A percentile compares a stretch with the other conserved stretches of the same genome.
Conservation (phyloP, 192 early-diverging fungal genomes). For the Umbelopsis vinacea region DNA sequence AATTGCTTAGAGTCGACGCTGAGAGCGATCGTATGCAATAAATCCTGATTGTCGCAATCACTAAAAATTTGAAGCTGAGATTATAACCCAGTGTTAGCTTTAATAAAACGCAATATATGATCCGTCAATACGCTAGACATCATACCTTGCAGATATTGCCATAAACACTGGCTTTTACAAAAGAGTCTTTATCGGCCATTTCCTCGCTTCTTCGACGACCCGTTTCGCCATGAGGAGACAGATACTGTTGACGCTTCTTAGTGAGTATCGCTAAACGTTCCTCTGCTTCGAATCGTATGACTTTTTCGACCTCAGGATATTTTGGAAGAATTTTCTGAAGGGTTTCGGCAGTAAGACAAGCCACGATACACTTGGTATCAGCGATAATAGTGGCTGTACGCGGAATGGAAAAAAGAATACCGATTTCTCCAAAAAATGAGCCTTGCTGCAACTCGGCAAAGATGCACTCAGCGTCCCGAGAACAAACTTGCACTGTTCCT, state of each 20-base stretch:
- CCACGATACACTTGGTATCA: conserved; percentile 66
- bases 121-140: too few species aligned
- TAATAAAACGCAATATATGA: neutral
- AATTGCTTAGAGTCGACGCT: conserved; percentile 5
- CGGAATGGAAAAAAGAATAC: conserved; percentile 72
- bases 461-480: conserved; percentile 52
- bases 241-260: conserved; percentile 33
- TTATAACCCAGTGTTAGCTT: neutral
- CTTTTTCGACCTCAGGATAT: conserved; percentile 66
- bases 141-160: conserved; percentile 17
- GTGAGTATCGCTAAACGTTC: conserved; percentile 58
- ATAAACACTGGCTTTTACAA: neutral
- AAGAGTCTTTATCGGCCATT: neutral
- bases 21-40: conserved; percentile 4
- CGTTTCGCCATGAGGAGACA: neutral
- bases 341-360: conserved; percentile 65
- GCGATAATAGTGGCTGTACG: conserved; percentile 73
- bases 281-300: conserved; percentile 62
- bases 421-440: conserved; percentile 83
- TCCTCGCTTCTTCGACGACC: conserved; percentile 2
- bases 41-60: conserved; percentile 10
- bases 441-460: conserved; percentile 63
- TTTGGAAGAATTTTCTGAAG: conserved; percentile 54
- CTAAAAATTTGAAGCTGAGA: conserved; percentile 10
- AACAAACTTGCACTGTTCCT: conserved; percentile 54